Percentiles rank a stretch among this genome's conserved stretches.
These are phyloP conservation scores for Tetraselmis striata DNA, from an alignment of 139 green algal genomes.

Conservation along the genomic window DNA sequence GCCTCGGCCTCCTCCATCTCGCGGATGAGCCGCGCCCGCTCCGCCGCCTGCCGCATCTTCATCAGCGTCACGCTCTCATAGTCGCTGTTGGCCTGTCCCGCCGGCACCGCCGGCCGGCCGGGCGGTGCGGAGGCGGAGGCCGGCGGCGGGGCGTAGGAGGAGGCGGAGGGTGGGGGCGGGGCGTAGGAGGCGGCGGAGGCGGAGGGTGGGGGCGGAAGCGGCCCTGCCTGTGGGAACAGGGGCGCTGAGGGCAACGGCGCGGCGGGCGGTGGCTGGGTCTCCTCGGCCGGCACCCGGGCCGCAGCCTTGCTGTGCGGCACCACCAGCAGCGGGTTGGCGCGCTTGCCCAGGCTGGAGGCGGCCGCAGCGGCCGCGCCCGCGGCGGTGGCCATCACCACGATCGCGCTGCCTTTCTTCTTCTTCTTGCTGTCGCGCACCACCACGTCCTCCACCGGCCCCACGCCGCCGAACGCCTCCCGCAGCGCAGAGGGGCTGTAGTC, in stretches of 20 bases:
- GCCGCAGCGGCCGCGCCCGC: conserved; percentile 21
- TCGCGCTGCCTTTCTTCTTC: conserved; percentile 35
- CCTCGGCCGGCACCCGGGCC: neutral
- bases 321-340: conserved; percentile 30
- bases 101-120: neutral
- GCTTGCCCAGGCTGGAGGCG: conserved; percentile 9
- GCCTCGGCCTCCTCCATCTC: conserved; percentile 20
- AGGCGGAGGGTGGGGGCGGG: neutral
- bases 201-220: too few species aligned
- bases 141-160: neutral
- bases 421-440: conserved; percentile 37
- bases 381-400: conserved; percentile 51
- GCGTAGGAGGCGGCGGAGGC: neutral
- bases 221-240: neutral
- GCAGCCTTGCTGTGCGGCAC: conserved; percentile 27
- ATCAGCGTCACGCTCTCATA: conserved; percentile 24
- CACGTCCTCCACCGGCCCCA: conserved; percentile 55
- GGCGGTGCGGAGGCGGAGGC: neutral
- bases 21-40: conserved; percentile 18
- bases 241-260: neutral
- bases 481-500: conserved; percentile 30
- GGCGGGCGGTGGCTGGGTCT: neutral
- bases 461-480: conserved; percentile 29
- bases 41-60: conserved; percentile 24
- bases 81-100: neutral